Percentiles rank a stretch among this genome's conserved stretches.
Evolutionary conservation across 495 filamentous ascomycete genomes (phyloP).

Genomic region (Acidomyces sp.): DNA sequence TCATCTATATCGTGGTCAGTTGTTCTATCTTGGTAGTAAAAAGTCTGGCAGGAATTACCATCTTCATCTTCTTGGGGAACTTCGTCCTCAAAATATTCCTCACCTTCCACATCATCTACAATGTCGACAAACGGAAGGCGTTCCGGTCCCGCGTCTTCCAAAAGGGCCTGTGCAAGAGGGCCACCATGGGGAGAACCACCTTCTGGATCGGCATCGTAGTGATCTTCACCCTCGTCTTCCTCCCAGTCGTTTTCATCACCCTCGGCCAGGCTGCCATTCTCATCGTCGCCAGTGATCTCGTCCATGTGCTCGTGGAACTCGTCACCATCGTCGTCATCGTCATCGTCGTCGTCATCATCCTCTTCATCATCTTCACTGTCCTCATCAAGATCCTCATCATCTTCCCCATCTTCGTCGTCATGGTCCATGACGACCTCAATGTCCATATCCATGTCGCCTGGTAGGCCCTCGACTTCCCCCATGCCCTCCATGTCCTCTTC

Average conservation of each 20-base stretch:
- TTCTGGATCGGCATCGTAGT: conserved; percentile 31
- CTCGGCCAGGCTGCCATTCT: conserved; percentile 47
- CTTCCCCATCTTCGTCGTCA: conserved; percentile 31
- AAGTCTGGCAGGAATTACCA: conserved; percentile 15
- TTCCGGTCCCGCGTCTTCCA: conserved; percentile 6
- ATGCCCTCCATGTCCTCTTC: conserved; percentile 70
- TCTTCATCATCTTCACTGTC: conserved; percentile 50
- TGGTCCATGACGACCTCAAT: conserved; percentile 23
- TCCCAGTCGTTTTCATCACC: conserved; percentile 51
- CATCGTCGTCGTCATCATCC: conserved; percentile 44
- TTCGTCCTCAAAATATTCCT: conserved; percentile 41
- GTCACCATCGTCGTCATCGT: conserved; percentile 36
- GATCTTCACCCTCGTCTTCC: conserved; percentile 40
- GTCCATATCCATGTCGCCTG: conserved; percentile 43
- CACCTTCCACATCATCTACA: conserved; percentile 17
- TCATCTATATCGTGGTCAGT: conserved; percentile 21
- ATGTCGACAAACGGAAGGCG: conserved; percentile 12
- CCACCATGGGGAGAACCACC: conserved; percentile 19
- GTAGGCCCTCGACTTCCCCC: conserved; percentile 72
- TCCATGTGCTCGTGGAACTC: conserved; percentile 20
- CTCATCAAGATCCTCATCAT: conserved; percentile 42
- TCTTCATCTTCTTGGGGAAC: conserved; percentile 45
- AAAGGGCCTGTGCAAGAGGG: conserved; percentile 13
- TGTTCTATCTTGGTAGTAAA: not conserved
- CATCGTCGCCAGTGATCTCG: conserved; percentile 48